Evolutionary conservation across 2,329 filamentous ascomycete genomes (phyloP).

Genomic region (Penicillium corylophilum): DNA sequence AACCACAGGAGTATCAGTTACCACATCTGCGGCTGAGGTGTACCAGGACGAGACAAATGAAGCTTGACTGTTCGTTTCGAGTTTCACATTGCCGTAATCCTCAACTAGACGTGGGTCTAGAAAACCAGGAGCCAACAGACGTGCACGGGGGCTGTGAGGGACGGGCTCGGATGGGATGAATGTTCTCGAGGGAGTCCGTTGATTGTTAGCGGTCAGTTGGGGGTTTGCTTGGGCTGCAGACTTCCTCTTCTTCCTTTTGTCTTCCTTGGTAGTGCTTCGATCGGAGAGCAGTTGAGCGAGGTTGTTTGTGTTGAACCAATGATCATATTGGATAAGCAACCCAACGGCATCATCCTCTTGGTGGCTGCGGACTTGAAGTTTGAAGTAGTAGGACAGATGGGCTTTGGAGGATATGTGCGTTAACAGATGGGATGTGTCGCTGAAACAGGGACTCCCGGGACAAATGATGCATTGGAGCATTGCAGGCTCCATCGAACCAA

Average conservation of each 20-base stretch:
- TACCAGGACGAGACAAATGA: constrained; percentile 4
- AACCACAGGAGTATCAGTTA: neutral
- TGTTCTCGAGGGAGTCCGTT: constrained; percentile 6
- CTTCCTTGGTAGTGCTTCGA: constrained; percentile 73
- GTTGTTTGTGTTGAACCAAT: constrained; percentile 72
- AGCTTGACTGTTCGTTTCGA: constrained; percentile 1
- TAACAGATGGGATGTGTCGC: constrained; percentile 85
- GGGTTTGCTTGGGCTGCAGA: constrained; percentile 8
- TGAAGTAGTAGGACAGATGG: constrained; percentile 83
- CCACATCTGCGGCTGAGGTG: constrained; percentile 1
- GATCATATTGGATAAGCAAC: constrained; percentile 67
- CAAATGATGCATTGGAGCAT: constrained; percentile 81
- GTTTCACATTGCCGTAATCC: constrained; percentile 8
- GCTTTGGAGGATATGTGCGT: constrained; percentile 91
- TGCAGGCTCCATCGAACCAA: constrained; percentile 49
- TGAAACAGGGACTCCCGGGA: constrained; percentile 75
- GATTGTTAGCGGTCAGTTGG: neutral
- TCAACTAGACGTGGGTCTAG: constrained; percentile 32
- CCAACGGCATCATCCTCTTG: constrained; percentile 65
- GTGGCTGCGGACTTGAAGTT: constrained; percentile 70
- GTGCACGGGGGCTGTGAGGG: constrained; percentile 2
- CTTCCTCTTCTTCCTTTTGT: constrained; percentile 58
- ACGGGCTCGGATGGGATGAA: neutral
- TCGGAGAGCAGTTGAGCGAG: constrained; percentile 74
- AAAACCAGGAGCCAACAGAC: constrained; percentile 17